Evolutionary conservation across 768 basidiomycete genomes (phyloP), one percentile per base, ranked within the genome.

Genomic region (Lactifluus pinguis): DNA sequence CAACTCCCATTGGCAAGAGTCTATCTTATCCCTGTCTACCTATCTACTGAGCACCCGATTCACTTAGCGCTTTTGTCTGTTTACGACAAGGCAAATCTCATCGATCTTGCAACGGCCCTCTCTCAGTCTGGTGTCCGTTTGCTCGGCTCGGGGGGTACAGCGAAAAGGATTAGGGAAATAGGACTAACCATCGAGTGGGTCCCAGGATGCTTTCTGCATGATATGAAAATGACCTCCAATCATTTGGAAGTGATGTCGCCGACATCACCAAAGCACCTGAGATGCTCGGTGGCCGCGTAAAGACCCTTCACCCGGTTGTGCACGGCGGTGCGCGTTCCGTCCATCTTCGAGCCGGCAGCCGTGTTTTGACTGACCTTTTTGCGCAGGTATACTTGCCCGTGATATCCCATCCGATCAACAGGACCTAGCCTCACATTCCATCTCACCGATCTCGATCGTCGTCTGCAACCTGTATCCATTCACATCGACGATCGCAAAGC

Each of bases 391-490:
- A 65, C 85, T 99, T 47, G 94, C 97, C 6, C 87, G 97, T 19
- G 81, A 86, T 54, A 95, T 94, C 65, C 83, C 88, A 4, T 92
- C 92, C 10, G 97, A 99, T 74, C 82, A 93, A 65, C 78, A 81
- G 56, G 97, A 99, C 72, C 82, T 98, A 54, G 75, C 81, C 32
- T 77, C 85, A 7, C 93, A 95, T 69, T 78, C 77, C 60, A 98
- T 99, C 73, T 83, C 89, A 6, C 90, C 91, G 63, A 98, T 98
- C 75, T 86, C 89, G 58, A 88, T 99, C 76, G 95, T 99, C 59
- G 94, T 97, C 63, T 99, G 97, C 84, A 99, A 99, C 73, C 84
- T 99, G 55, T 98, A 99, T 77, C 97, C 97, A 0, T 99, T 99
- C 77, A 84, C 89, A 36, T 83, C 85, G 21, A 97, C 95, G 51